Evolutionary conservation across 148 eudicot genomes (phyloP).

Genomic region (Bassia scoparia): DNA sequence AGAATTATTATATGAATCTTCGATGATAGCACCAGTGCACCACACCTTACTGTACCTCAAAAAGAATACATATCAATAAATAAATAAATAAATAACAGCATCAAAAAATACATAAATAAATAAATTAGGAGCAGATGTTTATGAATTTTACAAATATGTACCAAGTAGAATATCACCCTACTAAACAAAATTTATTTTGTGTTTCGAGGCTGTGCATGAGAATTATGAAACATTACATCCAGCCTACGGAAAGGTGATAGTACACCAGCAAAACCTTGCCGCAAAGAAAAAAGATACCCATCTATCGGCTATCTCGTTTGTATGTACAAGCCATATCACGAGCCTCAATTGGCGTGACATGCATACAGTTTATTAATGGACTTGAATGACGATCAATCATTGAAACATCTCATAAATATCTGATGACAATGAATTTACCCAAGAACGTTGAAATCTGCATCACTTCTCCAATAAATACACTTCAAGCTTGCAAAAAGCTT

Average conservation of each 20-base stretch:
- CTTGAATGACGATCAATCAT: slow-evolving; percentile 21
- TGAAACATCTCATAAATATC: slow-evolving; percentile 20
- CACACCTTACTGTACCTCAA: no score
- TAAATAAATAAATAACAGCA: background rate
- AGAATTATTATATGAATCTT: no score
- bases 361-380: slow-evolving; percentile 25
- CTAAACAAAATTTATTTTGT: slow-evolving; percentile 12
- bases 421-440: background rate
- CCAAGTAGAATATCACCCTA: background rate
- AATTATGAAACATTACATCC: slow-evolving; percentile 10
- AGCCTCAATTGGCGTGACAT: slow-evolving; percentile 17
- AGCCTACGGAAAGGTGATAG: slow-evolving; percentile 1
- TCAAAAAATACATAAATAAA: background rate
- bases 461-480: slow-evolving; percentile 6
- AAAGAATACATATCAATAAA: background rate
- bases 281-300: slow-evolving; percentile 8
- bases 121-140: background rate
- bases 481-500: slow-evolving; percentile 87
- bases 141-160: background rate
- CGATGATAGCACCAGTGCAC: no score
- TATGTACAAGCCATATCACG: slow-evolving; percentile 17
- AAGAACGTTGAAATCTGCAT: slow-evolving; percentile 8
- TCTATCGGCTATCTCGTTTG: slow-evolving; percentile 21
- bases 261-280: slow-evolving; percentile 12
- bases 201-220: slow-evolving; percentile 12